Base-by-base conservation (phyloP, 495 filamentous ascomycete species). In the Lasiosphaeris hirsuta region DNA sequence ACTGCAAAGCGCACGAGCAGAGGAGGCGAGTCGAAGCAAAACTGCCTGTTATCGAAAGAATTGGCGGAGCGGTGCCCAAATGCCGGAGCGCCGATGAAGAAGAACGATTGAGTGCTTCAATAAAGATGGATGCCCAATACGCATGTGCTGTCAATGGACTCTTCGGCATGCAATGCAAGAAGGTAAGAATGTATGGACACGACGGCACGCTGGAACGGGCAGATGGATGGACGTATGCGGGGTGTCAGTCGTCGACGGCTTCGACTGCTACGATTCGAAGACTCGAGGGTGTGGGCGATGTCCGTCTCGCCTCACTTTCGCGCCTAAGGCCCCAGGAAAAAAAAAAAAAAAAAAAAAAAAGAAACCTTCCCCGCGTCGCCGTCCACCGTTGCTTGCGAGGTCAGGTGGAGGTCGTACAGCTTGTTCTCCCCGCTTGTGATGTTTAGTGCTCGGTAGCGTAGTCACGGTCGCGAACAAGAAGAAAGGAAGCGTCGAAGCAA, bases 71-170 rank as follows among this genome's bases (percentile, higher is more conserved):
- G 35, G 40, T 37, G 46, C 46, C 46, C 35, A 11, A 58, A 18
- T 11, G 11, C 39, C 38, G 46, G 15, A 35, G 39, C 14, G 38
- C 23, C 46, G 41, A 14, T 15, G 36, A 33, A 11, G 37, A 18
- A 19, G 34, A 15, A 15, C 13, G 14, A 50, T 19, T 35, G n/a
- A 30, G 36, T 13, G 47, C 48, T 17, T 30, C 23, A 30, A 15
- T 37, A 37, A 23, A 58, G 33, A 40, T 51, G 51, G 53, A 50
- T 56, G 55, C 55, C 62, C 58, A 61, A 61, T 45, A 23, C 35
- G 15, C 19, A 47, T 45, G 34, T 15, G 50, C 30, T 54, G 53
- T 37, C 37, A 41, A 41, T 14, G 30, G 14, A 23, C 17, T 14
- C 15, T 38, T 40, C 19, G 40, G n/a, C 58, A 34, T 44, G 30